These are phyloP conservation scores for Camellia japonica DNA, from an alignment of 148 eudicot genomes.

Conservation along the genomic window DNA sequence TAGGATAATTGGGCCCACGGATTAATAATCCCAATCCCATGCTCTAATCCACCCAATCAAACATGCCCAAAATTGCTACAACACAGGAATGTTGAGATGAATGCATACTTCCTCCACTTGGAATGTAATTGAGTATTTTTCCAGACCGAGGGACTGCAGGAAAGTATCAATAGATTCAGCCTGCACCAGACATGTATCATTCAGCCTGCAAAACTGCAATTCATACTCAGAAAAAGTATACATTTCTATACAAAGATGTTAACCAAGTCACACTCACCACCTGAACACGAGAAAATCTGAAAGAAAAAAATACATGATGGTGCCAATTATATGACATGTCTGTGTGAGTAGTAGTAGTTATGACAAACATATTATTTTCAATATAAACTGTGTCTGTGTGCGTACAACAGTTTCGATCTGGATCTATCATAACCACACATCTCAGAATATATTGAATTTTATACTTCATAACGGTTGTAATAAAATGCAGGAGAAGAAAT, in stretches of 20 bases:
- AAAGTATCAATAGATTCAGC: constrained; percentile 56
- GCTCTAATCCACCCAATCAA: no score
- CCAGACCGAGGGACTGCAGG: constrained; percentile 61
- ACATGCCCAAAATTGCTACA: neutral
- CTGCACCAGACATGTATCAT: constrained; percentile 25
- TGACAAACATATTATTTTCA: no score
- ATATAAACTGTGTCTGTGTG: no score
- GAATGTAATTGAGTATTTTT: constrained; percentile 52
- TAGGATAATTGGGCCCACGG: no score
- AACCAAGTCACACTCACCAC: neutral
- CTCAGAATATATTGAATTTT: neutral
- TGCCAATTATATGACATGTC: neutral
- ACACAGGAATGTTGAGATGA: neutral
- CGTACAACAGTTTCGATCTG: no score
- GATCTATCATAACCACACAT: no score
- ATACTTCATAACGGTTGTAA: no score
- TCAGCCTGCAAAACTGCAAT: neutral
- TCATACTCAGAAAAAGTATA: neutral
- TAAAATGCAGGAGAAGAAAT: constrained; percentile 9
- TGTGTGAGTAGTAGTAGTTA: neutral
- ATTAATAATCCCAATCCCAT: no score
- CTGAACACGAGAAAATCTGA: neutral
- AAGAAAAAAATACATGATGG: neutral
- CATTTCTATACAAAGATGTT: neutral
- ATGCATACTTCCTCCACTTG: constrained; percentile 62